Evolutionary conservation across 106 monocot genomes (phyloP), one percentile per base, ranked within the genome.

Genomic region (Posidonia australis): DNA sequence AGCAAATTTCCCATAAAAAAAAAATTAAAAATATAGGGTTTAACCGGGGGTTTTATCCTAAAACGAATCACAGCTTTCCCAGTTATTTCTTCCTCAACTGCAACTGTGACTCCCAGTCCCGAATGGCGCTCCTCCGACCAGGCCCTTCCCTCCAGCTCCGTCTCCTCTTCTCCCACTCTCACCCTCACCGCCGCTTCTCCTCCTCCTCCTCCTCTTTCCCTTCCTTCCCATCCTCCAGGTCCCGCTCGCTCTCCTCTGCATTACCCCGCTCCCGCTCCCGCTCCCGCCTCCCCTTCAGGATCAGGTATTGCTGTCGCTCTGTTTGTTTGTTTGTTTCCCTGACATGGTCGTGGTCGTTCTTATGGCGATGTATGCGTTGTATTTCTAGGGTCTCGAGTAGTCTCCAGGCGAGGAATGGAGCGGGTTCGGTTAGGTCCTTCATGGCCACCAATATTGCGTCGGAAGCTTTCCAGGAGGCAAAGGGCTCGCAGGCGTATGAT

Each of bases 111-210:
- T 36, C 36, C 5, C 36, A 4, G 2, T 7, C 5, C 36, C 36
- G 21, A 52, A 66, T 66, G 66, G 66, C 51, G 20, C 66, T 66
- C 17, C 51, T 66, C 66, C 66, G 66, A 9, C 66, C 66, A 12
- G 52, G 25, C 13, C 27, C 66, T 6, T 45, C 51, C 28, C 31
- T 66, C 51, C 49, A 51, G n/a, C 51, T 51, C 52, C 66, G 48
- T 18, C 66, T 51, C 51, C 66, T 51, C 66, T n/a, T 66, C 25
- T 26, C 17, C 11, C 51, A 10, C 30, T 28, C 9, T 27, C 27
- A 13, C 18, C 66, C n/a, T 1, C 52, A 9, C 51, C 52, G 31
- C 49, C 28, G 4, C 66, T 19, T 32, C 32, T 52, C 28, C 32
- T 45, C 31, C 1, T 51, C 51, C 29, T 53, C 13, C 66, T 29